Evolutionary conservation across 192 early-diverging fungal species (phyloP).

Genomic region (Phlyctochytrium planicorne): DNA sequence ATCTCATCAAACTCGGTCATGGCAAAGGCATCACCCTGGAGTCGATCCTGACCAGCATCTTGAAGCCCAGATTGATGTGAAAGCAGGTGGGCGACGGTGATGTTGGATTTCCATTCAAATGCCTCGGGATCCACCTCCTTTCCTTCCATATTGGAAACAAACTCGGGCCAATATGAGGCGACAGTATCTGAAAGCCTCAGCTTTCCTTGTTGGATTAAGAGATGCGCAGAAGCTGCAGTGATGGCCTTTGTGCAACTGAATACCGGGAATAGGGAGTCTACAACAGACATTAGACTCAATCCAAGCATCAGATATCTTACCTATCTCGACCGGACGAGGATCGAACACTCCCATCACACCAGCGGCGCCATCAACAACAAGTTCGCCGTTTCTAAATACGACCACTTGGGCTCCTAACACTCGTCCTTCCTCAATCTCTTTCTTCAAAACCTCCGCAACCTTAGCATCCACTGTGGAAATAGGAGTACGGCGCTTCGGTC

Average conservation of each 20-base stretch:
- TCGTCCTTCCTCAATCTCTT: constrained; percentile 20
- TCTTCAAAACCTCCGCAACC: background rate
- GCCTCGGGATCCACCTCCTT: background rate
- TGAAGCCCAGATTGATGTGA: constrained; percentile 21
- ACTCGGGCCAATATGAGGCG: constrained; percentile 21
- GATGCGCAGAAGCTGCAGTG: constrained; percentile 16
- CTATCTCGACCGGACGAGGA: constrained; percentile 16
- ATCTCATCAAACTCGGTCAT: constrained; percentile 28
- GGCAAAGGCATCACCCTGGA: constrained; percentile 9
- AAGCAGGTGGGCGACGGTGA: constrained; percentile 24
- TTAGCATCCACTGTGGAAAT: background rate
- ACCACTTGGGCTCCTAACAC: constrained; percentile 22
- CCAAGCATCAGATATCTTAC: background rate
- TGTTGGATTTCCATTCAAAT: constrained; percentile 12
- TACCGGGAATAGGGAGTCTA: constrained; percentile 27
- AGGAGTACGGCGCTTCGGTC: background rate
- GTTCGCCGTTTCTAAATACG: constrained; percentile 10
- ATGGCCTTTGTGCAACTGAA: constrained; percentile 24
- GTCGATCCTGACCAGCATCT: constrained; percentile 15
- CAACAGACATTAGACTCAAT: background rate
- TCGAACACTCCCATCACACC: constrained; percentile 25
- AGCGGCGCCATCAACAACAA: constrained; percentile 17
- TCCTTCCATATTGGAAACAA: constrained; percentile 5
- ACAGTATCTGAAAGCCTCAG: constrained; percentile 18
- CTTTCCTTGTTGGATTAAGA: constrained; percentile 14